Percentiles rank a stretch among this genome's conserved stretches.
Evolutionary conservation across 768 basidiomycete species (phyloP).

Genomic region (Lactarius evosmus): DNA sequence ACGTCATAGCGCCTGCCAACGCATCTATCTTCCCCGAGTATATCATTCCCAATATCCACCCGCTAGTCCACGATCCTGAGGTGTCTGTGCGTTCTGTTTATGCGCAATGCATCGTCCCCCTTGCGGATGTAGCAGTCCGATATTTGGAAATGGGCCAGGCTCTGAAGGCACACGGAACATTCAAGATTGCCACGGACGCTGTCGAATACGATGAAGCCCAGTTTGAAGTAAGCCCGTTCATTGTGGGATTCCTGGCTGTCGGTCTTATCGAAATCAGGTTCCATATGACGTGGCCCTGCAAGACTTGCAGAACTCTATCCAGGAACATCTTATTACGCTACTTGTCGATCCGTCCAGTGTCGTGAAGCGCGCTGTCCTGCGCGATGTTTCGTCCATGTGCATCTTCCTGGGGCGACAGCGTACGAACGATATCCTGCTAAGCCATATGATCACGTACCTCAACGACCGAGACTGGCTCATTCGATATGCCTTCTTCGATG

Average conservation of each 20-base stretch:
- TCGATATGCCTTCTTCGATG: conserved; percentile 90
- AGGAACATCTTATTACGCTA: conserved; percentile 82
- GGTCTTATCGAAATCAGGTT: conserved; percentile 48
- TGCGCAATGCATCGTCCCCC: conserved; percentile 79
- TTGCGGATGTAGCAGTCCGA: conserved; percentile 82
- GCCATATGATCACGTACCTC: conserved; percentile 79
- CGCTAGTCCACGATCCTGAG: conserved; percentile 80
- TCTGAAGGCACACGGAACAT: conserved; percentile 75
- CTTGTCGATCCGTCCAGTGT: conserved; percentile 86
- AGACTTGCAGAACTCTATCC: conserved; percentile 80
- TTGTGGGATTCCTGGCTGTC: neutral
- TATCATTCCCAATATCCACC: conserved; percentile 84
- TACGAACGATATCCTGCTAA: conserved; percentile 92
- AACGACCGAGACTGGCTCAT: conserved; percentile 93
- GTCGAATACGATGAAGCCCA: conserved; percentile 76
- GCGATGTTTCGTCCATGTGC: conserved; percentile 84
- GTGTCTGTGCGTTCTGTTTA: conserved; percentile 75
- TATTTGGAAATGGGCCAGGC: conserved; percentile 95
- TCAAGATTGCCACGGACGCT: conserved; percentile 57
- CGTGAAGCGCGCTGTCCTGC: conserved; percentile 87
- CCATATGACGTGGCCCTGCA: conserved; percentile 86
- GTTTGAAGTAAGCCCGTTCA: conserved; percentile 53
- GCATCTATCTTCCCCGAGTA: conserved; percentile 89
- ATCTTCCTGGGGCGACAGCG: conserved; percentile 90
- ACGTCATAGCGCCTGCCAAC: conserved; percentile 62